Evolutionary conservation across 805 yeast genomes (phyloP), one percentile per base, ranked within the genome.

Genomic region (Candida ficus): DNA sequence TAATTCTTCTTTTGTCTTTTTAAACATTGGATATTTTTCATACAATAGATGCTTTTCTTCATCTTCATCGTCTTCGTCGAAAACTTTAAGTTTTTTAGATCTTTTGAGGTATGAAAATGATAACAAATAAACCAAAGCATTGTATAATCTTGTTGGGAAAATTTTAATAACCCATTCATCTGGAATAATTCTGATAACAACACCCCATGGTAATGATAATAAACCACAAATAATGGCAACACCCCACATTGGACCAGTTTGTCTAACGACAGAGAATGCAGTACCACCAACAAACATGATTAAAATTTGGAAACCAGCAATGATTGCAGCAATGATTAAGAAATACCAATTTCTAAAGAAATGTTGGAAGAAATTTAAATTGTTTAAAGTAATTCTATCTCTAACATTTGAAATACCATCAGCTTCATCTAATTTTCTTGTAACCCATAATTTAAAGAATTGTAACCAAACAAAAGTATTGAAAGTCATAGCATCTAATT

Each of bases 251-350:
- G 78, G 78, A 7, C 84, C 83, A 1, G 95, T 83, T 63, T 85
- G 95, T 46, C 82, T 73, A 3, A 76, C 77, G 48, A 90, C 73
- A 7, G 90, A 78, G 64, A 93, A 93, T 0, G 99, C 96, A 31
- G 91, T 85, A 41, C 99, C 99, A 40, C 99, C 99, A 47, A 87
- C 91, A 63, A 80, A 85, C 98, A 93, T 93, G 53, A 93, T 91
- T 39, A 91, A 62, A 4, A 89, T 68, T 66, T 93, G 99, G 63
- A 80, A 76, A 5, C 84, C 90, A 23, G 81, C 93, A 61, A 93
- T 89, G 35, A 93, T 68, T 3, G 61, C 53, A 18, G 83, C 78
- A 52, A 93, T 90, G 6, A 61, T 67, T 34, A 89, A 63, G 63
- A 93, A 93, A 62, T 86, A 89, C 68, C 76, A 77, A 61, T 93